phyloP scores from a whole-genome alignment of 75 land plant species.

The Sequoiadendron giganteum region DNA sequence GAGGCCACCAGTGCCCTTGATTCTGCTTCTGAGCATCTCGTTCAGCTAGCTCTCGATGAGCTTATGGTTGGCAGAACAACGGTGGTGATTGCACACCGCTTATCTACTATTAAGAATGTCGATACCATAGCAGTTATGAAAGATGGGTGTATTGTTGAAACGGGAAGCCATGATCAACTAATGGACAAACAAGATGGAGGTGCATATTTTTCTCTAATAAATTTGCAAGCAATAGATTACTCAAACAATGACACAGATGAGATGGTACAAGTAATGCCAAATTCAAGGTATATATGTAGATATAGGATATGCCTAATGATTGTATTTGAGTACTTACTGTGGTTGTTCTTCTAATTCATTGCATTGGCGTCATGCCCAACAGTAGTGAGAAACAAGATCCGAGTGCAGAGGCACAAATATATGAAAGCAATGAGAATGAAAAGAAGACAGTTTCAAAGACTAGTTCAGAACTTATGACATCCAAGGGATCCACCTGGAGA shows the following conservation, averaged over 20 bases:
- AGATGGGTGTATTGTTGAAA: neutral
- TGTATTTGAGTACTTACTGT: too few species aligned
- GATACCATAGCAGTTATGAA: slow-evolving; percentile 5
- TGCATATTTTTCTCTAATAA: neutral
- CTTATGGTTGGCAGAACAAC: slow-evolving; percentile 6
- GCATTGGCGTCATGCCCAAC: too few species aligned
- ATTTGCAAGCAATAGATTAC: neutral
- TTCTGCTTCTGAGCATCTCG: neutral
- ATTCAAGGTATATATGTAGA: neutral
- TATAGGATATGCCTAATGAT: too few species aligned
- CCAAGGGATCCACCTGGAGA: neutral
- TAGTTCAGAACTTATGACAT: neutral
- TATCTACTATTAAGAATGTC: neutral
- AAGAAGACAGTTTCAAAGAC: neutral
- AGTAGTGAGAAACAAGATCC: neutral
- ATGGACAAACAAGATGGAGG: neutral
- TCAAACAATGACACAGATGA: neutral
- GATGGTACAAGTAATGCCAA: neutral
- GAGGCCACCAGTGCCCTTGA: neutral
- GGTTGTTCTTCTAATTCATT: too few species aligned
- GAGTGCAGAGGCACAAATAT: neutral
- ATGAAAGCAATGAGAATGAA: neutral
- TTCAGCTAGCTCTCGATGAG: neutral
- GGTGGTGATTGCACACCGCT: slow-evolving; percentile 4
- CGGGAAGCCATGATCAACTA: neutral